Percentiles rank a stretch among this genome's conserved stretches.
Conservation (phyloP, 768 basidiomycete genomes). For the Russula vinacea region DNA sequence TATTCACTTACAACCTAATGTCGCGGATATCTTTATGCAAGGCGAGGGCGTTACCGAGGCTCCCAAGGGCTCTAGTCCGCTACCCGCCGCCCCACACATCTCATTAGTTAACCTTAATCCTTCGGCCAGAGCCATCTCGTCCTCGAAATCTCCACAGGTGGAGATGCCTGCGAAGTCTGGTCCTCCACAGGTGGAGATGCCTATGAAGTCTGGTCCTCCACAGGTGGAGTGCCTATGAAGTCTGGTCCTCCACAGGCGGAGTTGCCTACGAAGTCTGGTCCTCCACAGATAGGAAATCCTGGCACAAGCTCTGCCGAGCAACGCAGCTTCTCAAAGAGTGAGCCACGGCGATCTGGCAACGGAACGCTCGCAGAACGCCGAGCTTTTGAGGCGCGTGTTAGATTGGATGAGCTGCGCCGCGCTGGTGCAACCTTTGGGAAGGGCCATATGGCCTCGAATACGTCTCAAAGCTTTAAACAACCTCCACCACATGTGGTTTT, state of each 20-base stretch:
- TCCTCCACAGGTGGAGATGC: no score
- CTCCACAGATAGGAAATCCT: neutral
- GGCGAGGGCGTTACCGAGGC: neutral
- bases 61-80: neutral
- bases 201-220: neutral
- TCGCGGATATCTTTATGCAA: neutral
- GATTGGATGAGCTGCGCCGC: constrained; percentile 19
- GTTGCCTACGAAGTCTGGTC: neutral
- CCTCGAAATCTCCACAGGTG: neutral
- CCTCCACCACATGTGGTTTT: constrained; percentile 13
- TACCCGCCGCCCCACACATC: neutral
- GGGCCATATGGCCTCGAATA: neutral
- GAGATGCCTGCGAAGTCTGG: neutral
- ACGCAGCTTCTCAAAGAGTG: neutral
- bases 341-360: neutral
- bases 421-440: constrained; percentile 3
- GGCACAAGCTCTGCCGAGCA: neutral
- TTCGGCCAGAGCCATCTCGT: neutral
- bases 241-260: neutral
- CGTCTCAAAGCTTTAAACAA: constrained; percentile 9
- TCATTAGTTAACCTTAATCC: neutral
- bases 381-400: constrained; percentile 20
- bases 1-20: neutral
- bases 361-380: constrained; percentile 21
- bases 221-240: no score